phyloP scores from a whole-genome alignment of 352 stramenopile species.

The Globisporangium spinosum region DNA sequence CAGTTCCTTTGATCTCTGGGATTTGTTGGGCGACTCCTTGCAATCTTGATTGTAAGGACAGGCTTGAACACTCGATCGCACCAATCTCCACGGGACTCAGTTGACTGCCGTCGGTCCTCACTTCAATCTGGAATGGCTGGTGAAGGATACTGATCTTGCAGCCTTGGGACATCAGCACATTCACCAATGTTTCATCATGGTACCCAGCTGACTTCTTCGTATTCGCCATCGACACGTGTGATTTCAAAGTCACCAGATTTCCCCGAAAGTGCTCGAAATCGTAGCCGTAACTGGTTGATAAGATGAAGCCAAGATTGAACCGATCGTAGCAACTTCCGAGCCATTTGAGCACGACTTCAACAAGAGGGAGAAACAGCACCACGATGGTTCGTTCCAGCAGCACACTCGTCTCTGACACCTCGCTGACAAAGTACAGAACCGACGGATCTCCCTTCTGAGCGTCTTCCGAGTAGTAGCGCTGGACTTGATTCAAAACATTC shows the following conservation, averaged over 20 bases:
- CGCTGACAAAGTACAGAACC: constrained; percentile 17
- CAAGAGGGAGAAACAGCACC: constrained; percentile 41
- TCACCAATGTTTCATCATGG: constrained; percentile 16
- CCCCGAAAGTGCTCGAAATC: constrained; percentile 41
- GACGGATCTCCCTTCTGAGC: constrained; percentile 1
- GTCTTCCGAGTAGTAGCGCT: constrained; percentile 33
- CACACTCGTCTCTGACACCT: constrained; percentile 26
- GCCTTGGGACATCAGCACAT: constrained; percentile 28
- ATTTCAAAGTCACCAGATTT: constrained; percentile 51
- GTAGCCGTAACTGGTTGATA: constrained; percentile 67
- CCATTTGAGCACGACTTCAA: constrained; percentile 40
- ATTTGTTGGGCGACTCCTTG: not conserved
- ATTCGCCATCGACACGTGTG: constrained; percentile 28
- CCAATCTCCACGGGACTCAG: constrained; percentile 17
- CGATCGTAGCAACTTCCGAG: constrained; percentile 33
- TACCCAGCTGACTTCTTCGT: constrained; percentile 22
- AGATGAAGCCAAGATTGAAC: constrained; percentile 59
- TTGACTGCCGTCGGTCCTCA: not conserved
- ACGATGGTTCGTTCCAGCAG: constrained; percentile 24
- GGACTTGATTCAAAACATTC: constrained; percentile 36
- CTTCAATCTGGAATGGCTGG: constrained; percentile 23
- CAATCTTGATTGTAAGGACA: constrained; percentile 16
- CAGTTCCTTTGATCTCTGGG: constrained; percentile 51
- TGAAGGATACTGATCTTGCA: constrained; percentile 43
- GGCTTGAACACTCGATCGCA: constrained; percentile 17